Evolutionary conservation across 2,329 filamentous ascomycete genomes (phyloP).

Genomic region (Helotiales sp.): DNA sequence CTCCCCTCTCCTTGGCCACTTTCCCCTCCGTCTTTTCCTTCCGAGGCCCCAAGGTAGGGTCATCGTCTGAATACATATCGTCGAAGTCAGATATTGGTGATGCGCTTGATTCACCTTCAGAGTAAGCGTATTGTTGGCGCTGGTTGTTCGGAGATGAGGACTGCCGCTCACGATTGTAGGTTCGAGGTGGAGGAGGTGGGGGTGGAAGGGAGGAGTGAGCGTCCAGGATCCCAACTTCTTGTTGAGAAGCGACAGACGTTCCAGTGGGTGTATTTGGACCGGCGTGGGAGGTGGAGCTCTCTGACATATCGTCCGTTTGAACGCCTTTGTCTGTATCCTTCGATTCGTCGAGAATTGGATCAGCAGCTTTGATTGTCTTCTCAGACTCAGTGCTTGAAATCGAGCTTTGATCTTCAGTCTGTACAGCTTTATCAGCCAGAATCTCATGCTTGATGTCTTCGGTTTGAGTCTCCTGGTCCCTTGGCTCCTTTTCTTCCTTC

Average conservation of each 20-base stretch:
- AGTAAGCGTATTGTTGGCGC: constrained; percentile 35
- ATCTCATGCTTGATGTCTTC: constrained; percentile 20
- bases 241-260: constrained; percentile 12
- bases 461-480: constrained; percentile 29
- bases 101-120: constrained; percentile 57
- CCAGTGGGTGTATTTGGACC: constrained; percentile 29
- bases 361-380: not conserved
- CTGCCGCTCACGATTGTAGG: constrained; percentile 2
- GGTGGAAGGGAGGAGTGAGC: constrained; percentile 1
- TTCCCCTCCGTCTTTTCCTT: constrained; percentile 21
- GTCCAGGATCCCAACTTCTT: not conserved
- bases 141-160: constrained; percentile 16
- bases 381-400: constrained; percentile 3
- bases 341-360: not conserved
- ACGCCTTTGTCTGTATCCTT: constrained; percentile 28
- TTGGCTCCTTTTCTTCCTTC: constrained; percentile 38
- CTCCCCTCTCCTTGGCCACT: constrained; percentile 24
- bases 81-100: constrained; percentile 62
- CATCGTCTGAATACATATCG: constrained; percentile 57
- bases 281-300: constrained; percentile 19
- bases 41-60: constrained; percentile 54
- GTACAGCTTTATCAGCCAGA: constrained; percentile 24
- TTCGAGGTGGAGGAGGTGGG: constrained; percentile 20
- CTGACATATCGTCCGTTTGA: constrained; percentile 24
- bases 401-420: constrained; percentile 25